Conservation (phyloP, 2,329 filamentous ascomycete genomes). For the Phoma sp. region DNA sequence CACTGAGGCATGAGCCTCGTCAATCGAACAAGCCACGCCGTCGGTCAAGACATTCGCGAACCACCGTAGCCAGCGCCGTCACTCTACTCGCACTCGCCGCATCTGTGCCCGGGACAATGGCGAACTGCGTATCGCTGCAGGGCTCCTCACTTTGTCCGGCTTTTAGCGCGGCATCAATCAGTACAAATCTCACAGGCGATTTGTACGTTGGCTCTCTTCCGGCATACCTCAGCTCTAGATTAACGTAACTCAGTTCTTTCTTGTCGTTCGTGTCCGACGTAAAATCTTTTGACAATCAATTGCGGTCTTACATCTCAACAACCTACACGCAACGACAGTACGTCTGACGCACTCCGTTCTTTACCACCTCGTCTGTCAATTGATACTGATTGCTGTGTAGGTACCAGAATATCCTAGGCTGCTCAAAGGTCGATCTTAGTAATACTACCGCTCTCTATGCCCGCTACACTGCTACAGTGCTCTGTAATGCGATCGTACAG, state of each 20-base stretch:
- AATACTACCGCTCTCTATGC: slow-evolving; percentile 87
- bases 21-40: slow-evolving; percentile 9
- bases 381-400: slow-evolving; percentile 58
- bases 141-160: slow-evolving; percentile 74
- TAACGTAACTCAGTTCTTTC: slow-evolving; percentile 70
- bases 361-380: background rate
- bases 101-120: slow-evolving; percentile 39
- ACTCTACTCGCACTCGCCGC: slow-evolving; percentile 38
- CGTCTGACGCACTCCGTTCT: slow-evolving; percentile 33
- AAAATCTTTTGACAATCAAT: slow-evolving; percentile 75
- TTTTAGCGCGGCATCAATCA: slow-evolving; percentile 74
- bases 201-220: slow-evolving; percentile 61
- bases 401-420: slow-evolving; percentile 82
- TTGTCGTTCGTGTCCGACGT: slow-evolving; percentile 79
- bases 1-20: slow-evolving; percentile 1
- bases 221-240: slow-evolving; percentile 23
- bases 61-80: slow-evolving; percentile 23
- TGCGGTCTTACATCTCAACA: slow-evolving; percentile 74
- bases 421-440: slow-evolving; percentile 74
- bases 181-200: slow-evolving; percentile 65
- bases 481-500: slow-evolving; percentile 94
- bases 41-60: slow-evolving; percentile 30
- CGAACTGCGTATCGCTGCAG: slow-evolving; percentile 68
- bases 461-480: slow-evolving; percentile 86
- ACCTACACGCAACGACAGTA: slow-evolving; percentile 81